These are phyloP conservation scores for Phytophthora foliorum DNA, from an alignment of 352 stramenopile species.

Conservation along the genomic window DNA sequence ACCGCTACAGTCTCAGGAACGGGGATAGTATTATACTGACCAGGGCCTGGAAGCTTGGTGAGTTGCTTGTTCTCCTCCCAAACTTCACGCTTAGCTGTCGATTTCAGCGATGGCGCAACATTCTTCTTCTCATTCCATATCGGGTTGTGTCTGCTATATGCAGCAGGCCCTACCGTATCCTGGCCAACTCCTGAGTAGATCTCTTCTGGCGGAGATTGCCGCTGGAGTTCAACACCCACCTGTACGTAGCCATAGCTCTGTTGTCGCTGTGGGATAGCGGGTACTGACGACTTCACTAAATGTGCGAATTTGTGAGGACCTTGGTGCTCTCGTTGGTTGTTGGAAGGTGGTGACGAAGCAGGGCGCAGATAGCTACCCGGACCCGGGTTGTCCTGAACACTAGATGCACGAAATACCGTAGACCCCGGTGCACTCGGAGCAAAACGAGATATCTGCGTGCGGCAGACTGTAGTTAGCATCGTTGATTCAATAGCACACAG, in stretches of 20 bases:
- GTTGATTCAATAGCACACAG: not conserved
- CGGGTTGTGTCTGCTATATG: conserved; percentile 61
- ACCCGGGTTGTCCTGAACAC: conserved; percentile 79
- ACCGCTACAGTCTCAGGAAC: conserved; percentile 7
- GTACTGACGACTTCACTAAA: conserved; percentile 64
- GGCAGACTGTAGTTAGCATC: not conserved
- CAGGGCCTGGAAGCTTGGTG: conserved; percentile 61
- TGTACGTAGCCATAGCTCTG: conserved; percentile 82
- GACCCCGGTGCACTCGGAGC: conserved; percentile 77
- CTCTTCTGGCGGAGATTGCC: conserved; percentile 50
- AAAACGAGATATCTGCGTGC: conserved; percentile 70
- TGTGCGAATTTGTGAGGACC: conserved; percentile 46
- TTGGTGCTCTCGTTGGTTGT: conserved; percentile 42
- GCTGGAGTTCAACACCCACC: conserved; percentile 51
- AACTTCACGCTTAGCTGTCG: conserved; percentile 78
- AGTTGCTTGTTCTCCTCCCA: conserved; percentile 74
- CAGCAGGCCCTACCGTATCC: conserved; percentile 78
- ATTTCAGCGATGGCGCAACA: conserved; percentile 67
- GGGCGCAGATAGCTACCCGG: conserved; percentile 59
- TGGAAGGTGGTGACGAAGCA: conserved; percentile 32
- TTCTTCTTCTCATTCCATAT: conserved; percentile 83
- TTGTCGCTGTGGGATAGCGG: conserved; percentile 76
- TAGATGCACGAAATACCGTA: conserved; percentile 71
- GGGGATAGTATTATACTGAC: conserved; percentile 56
- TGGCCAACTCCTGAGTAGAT: conserved; percentile 79